Percentiles rank a stretch among this genome's conserved stretches.
These are phyloP conservation scores for Dryas drummondii DNA, from an alignment of 306 rosid species.

Conservation along the genomic window DNA sequence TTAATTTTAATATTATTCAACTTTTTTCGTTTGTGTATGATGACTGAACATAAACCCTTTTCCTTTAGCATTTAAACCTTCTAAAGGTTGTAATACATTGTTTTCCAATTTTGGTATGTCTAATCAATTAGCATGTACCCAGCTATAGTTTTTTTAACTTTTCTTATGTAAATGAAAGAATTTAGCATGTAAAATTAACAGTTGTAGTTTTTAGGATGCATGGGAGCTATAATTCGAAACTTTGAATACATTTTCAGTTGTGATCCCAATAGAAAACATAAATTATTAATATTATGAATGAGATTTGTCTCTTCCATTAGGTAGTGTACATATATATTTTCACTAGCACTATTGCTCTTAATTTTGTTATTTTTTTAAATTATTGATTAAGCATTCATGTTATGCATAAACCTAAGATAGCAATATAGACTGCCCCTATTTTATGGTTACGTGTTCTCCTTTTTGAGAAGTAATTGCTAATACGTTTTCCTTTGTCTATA, in stretches of 20 bases:
- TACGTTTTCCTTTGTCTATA: not conserved
- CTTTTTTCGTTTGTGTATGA: too few relatives aligned
- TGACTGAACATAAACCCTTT: too few relatives aligned
- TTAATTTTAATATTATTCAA: not conserved
- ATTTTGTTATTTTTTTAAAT: not conserved
- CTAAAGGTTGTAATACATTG: too few relatives aligned
- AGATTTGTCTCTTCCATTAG: not conserved
- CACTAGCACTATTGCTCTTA: not conserved
- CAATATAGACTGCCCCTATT: conserved; percentile 7
- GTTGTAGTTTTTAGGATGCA: too few relatives aligned
- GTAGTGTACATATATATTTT: not conserved
- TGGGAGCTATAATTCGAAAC: too few relatives aligned
- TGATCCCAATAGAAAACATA: not conserved
- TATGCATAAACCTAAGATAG: not conserved
- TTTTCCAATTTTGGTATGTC: too few relatives aligned
- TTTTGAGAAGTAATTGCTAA: conserved; percentile 14
- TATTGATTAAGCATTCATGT: not conserved
- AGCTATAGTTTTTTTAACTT: too few relatives aligned
- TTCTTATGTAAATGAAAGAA: too few relatives aligned
- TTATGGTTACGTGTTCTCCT: not conserved
- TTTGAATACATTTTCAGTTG: not conserved
- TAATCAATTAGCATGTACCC: too few relatives aligned
- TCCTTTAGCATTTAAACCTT: too few relatives aligned
- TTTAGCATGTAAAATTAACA: too few relatives aligned
- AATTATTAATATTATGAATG: not conserved